A percentile compares a stretch with the other conserved stretches of the same genome.
Conservation (phyloP, 129 eudicot genomes). For the Escallonia herrerae region DNA sequence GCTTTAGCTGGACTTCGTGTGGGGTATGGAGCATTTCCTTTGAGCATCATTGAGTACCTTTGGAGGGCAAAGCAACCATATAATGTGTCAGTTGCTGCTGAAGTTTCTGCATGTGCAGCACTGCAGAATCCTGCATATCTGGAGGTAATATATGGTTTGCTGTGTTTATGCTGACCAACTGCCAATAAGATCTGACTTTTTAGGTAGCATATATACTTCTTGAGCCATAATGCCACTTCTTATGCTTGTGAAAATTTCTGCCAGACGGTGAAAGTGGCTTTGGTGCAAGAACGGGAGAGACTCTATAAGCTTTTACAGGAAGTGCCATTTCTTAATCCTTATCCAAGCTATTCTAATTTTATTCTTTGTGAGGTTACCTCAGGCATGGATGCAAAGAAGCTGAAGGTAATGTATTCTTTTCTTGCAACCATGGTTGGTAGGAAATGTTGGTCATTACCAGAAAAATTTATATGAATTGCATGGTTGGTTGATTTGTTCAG, state of each 20-base stretch:
- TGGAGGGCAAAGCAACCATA: constrained; percentile 99
- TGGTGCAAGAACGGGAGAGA: constrained; percentile 88
- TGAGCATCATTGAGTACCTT: constrained; percentile 73
- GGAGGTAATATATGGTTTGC: constrained; percentile 44
- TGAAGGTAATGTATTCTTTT: constrained; percentile 51
- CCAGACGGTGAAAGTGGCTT: constrained; percentile 84
- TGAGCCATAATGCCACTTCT: not conserved
- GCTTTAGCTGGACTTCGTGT: constrained; percentile 94
- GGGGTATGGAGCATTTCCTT: constrained; percentile 98
- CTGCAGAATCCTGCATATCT: constrained; percentile 74
- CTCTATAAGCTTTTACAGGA: constrained; percentile 65
- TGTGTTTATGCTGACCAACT: not conserved
- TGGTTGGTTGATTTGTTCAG: constrained; percentile 5
- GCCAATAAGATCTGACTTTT: not conserved
- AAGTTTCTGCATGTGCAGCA: constrained; percentile 96
- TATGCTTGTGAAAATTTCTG: constrained; percentile 11
- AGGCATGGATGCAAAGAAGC: constrained; percentile 94
- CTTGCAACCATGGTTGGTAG: not conserved
- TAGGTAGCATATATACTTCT: not conserved
- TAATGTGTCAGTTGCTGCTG: constrained; percentile 99
- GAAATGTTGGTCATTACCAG: not conserved
- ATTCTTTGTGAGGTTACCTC: constrained; percentile 87
- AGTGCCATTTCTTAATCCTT: constrained; percentile 91
- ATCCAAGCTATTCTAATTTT: constrained; percentile 92
- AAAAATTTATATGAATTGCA: not conserved